phyloP scores from a whole-genome alignment of 1,284 basidiomycete genomes.

The Inonotus hispidus region DNA sequence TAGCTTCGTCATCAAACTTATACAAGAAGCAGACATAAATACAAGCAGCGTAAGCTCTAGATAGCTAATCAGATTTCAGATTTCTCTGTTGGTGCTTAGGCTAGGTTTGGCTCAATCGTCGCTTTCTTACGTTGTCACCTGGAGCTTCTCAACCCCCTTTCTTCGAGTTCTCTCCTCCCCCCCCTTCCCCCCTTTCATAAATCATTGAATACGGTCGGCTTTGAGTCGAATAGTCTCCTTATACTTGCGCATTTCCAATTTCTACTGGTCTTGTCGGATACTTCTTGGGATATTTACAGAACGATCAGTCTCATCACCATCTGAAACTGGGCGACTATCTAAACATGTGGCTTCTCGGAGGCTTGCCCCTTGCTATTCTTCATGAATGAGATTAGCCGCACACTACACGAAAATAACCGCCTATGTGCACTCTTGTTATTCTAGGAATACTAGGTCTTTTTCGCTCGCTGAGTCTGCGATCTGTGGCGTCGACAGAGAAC shows the following conservation, averaged over 20 bases:
- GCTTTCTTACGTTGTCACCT: not conserved
- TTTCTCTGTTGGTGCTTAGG: not conserved
- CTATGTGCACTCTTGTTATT: not conserved
- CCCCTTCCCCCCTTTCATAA: not conserved
- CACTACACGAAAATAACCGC: not conserved
- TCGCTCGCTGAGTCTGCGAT: not conserved
- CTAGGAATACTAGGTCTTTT: not conserved
- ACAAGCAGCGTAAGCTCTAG: not conserved
- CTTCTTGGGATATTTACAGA: too few relatives aligned
- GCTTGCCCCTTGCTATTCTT: too few relatives aligned
- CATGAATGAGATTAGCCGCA: too few relatives aligned
- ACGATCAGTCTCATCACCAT: too few relatives aligned
- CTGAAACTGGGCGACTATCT: too few relatives aligned
- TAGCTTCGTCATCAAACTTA: too few relatives aligned
- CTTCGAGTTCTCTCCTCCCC: not conserved
- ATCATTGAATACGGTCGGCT: not conserved
- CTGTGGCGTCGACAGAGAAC: not conserved
- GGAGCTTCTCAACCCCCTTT: not conserved
- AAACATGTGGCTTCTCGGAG: too few relatives aligned
- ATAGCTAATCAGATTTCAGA: slow-evolving; percentile 1
- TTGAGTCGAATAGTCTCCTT: too few relatives aligned
- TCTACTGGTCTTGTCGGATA: too few relatives aligned
- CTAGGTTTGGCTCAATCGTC: not conserved
- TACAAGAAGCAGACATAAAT: not conserved
- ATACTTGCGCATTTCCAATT: too few relatives aligned